Base-by-base conservation (phyloP, 2,329 filamentous ascomycete species). In the Drechslera avenae region DNA sequence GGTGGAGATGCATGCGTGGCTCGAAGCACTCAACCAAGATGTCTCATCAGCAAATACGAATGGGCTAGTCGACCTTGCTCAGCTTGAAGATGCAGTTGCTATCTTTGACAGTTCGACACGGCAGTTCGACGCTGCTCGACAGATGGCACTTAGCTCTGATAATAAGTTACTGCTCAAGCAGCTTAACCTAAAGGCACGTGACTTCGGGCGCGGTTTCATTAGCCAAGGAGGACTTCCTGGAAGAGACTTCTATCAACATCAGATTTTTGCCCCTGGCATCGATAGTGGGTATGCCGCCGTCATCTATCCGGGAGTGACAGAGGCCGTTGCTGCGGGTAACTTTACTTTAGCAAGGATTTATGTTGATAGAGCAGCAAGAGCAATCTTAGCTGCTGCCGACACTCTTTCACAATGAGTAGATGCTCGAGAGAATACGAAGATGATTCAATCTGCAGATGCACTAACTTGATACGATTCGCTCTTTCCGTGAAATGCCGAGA, bases 231-330 rank as follows among this genome's bases (percentile, higher is more conserved):
- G 76, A 10, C 57, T 79, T 32, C 73, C 75, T 0, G 70, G 67
- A 5, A 63, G 77, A 16, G 70, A 75, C 50, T 79, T 76, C 49
- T 79, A 74, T 59, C 73, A 75, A 50, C 71, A 79, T 57, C 66
- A 78, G 13, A 68, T 78, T 16, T 78, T 76, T 53, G 76, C 76
- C 4, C 78, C 78, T 4, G 76, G 77, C 0, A 47, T 77, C n/a
- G 71, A 73, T 46, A 72, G 68, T 1, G 69, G 68, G 0, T 72
- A 72, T 59, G 68, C 64, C 19, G 63, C 70, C 1, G 68, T 71
- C 13, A 71, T 68, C 3, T 71, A 64, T 44, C 67, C 68, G 7
- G 69, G 63, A 13, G 62, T 73, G 23, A 72, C 67, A 2, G 71
- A 73, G 54, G 63, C 61, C 8, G 60, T 72, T n/a, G 62, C 62